These are phyloP conservation scores for Malassezia globosa DNA, from an alignment of 1,284 basidiomycete genomes.

Conservation along the genomic window DNA sequence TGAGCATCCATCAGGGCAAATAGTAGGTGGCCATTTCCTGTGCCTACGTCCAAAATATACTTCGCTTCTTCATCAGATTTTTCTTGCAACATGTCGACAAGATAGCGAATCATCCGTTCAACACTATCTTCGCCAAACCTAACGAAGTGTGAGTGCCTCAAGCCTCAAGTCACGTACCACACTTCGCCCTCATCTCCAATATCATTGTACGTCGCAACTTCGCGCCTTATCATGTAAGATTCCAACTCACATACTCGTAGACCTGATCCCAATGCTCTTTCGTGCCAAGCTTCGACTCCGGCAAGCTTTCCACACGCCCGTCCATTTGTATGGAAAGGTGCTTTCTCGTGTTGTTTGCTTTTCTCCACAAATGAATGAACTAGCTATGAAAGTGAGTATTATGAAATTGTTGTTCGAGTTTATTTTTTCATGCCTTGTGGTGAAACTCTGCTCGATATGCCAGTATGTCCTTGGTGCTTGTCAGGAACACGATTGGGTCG, in stretches of 20 bases:
- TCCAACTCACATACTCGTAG: conserved; percentile 12
- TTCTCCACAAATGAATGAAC: too few species aligned
- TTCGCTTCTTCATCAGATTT: conserved; percentile 9
- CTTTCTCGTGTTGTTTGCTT: too few species aligned
- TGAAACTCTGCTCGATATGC: too few species aligned
- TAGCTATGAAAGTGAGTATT: too few species aligned
- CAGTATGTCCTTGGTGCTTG: too few species aligned
- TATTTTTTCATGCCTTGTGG: too few species aligned
- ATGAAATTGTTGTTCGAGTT: too few species aligned
- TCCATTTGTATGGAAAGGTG: too few species aligned
- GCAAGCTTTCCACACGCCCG: conserved; percentile 31
- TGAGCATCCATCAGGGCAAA: conserved; percentile 54
- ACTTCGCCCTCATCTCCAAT: conserved; percentile 78
- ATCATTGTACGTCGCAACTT: conserved; percentile 65
- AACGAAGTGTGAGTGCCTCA: background rate
- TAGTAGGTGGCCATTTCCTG: conserved; percentile 72
- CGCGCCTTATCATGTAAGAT: conserved; percentile 47
- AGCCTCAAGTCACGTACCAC: conserved; percentile 52
- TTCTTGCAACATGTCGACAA: conserved; percentile 17
- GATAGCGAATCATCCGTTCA: conserved; percentile 58
- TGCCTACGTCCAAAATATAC: conserved; percentile 54
- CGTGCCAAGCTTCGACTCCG: conserved; percentile 58
- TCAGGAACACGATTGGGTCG: too few species aligned
- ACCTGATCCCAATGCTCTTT: conserved; percentile 51
- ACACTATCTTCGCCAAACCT: conserved; percentile 76